Percentiles rank a stretch among this genome's conserved stretches.
These are phyloP conservation scores for Ceratocystiopsis sp. DNA, from an alignment of 2,329 filamentous ascomycete genomes.

Conservation along the genomic window DNA sequence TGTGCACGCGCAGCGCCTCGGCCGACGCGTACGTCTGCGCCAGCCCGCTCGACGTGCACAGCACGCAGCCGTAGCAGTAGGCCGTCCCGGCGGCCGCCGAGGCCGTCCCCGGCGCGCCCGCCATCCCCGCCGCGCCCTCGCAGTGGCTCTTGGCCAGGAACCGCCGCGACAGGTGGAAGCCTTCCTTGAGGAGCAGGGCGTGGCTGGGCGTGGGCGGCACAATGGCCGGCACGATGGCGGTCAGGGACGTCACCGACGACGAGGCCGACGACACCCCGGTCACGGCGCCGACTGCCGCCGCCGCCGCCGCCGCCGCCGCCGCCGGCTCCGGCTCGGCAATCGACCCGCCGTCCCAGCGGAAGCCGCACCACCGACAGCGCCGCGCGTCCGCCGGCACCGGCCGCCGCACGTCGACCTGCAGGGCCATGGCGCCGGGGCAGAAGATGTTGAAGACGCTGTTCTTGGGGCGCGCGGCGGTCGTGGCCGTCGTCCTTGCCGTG, in stretches of 20 bases:
- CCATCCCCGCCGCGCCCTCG: slow-evolving; percentile 13
- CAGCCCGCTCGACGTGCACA: slow-evolving; percentile 21
- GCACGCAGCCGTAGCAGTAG: slow-evolving; percentile 20
- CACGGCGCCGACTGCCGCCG: too few relatives aligned
- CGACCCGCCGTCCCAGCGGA: slow-evolving; percentile 15
- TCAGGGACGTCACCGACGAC: too few relatives aligned
- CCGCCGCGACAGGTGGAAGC: slow-evolving; percentile 21
- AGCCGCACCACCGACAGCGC: slow-evolving; percentile 20
- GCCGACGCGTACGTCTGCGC: slow-evolving; percentile 18
- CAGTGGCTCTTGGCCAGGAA: slow-evolving; percentile 25
- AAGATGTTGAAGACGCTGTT: slow-evolving; percentile 24
- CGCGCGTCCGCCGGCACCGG: slow-evolving; percentile 11
- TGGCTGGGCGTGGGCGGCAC: too few relatives aligned
- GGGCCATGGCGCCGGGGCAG: slow-evolving; percentile 22
- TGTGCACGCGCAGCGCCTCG: slow-evolving; percentile 17
- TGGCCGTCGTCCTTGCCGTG: too few relatives aligned
- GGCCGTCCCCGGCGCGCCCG: too few relatives aligned
- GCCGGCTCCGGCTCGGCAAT: neutral
- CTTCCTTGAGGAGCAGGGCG: slow-evolving; percentile 18
- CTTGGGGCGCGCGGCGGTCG: slow-evolving; percentile 11
- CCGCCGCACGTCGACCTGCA: slow-evolving; percentile 19
- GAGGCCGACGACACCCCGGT: too few relatives aligned
- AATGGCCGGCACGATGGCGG: neutral
- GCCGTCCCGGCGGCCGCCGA: slow-evolving; percentile 4
- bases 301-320: neutral